Percentiles rank a stretch among this genome's conserved stretches.
Conservation (phyloP, 768 basidiomycete species). For the Chalciporus chontae region DNA sequence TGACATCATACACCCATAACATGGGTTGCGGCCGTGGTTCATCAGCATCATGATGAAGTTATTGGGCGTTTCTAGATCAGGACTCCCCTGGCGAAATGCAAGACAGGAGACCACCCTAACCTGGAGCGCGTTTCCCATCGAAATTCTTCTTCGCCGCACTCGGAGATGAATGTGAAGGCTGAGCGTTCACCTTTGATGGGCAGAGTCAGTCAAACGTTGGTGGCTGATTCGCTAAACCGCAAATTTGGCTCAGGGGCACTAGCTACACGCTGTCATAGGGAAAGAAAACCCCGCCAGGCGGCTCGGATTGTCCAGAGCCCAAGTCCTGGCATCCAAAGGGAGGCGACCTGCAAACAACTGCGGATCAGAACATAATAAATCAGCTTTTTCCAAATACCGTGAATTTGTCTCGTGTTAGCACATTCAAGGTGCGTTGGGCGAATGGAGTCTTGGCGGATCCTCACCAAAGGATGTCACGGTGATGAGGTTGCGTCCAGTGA, state of each 20-base stretch:
- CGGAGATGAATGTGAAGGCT: slow-evolving; percentile 24
- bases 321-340: slow-evolving; percentile 14
- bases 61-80: slow-evolving; percentile 5
- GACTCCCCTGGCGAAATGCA: slow-evolving; percentile 19
- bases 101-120: slow-evolving; percentile 12
- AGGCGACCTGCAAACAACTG: slow-evolving; percentile 8
- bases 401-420: neutral
- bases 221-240: slow-evolving; percentile 9
- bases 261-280: slow-evolving; percentile 21
- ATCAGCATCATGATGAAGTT: slow-evolving; percentile 15
- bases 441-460: slow-evolving; percentile 5
- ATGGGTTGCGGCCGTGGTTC: slow-evolving; percentile 9
- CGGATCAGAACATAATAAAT: slow-evolving; percentile 7
- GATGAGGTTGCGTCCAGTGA: neutral
- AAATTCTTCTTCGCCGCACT: slow-evolving; percentile 13
- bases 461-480: slow-evolving; percentile 11
- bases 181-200: slow-evolving; percentile 3
- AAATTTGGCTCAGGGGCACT: slow-evolving; percentile 13
- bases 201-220: slow-evolving; percentile 1
- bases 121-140: slow-evolving; percentile 6
- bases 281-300: slow-evolving; percentile 19
- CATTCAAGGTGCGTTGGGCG: slow-evolving; percentile 7
- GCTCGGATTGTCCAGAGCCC: slow-evolving; percentile 6
- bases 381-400: slow-evolving; percentile 2
- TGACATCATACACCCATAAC: slow-evolving; percentile 11